Percentiles rank a stretch among this genome's conserved stretches.
Conservation (phyloP, 352 stramenopile genomes). For the Phytopythium litorale region DNA sequence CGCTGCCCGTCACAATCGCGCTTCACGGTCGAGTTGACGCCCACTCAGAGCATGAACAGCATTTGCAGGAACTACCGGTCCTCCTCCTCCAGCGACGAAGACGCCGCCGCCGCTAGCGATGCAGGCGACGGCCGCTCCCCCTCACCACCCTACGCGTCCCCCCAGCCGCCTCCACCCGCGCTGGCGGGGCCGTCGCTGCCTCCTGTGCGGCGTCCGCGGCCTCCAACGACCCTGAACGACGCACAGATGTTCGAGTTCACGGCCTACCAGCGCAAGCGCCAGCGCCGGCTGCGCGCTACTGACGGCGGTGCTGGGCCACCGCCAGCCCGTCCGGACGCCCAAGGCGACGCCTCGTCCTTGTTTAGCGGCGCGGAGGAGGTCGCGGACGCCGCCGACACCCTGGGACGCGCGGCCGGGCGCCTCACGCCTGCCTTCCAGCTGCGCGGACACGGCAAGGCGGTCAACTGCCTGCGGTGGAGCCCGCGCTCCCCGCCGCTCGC, state of each 20-base stretch:
- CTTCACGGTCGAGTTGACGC: neutral
- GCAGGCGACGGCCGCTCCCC: neutral
- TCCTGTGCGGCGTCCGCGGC: neutral
- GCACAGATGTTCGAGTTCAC: conserved; percentile 25
- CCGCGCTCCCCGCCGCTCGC: conserved; percentile 26
- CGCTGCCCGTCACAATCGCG: neutral
- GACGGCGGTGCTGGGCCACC: neutral
- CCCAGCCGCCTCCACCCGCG: neutral
- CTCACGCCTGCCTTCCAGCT: conserved; percentile 6
- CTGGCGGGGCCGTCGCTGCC: neutral
- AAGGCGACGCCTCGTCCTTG: neutral
- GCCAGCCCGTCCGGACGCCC: neutral
- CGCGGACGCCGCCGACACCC: neutral
- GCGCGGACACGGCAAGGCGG: conserved; percentile 22
- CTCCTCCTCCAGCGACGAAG: neutral
- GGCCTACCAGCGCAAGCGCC: conserved; percentile 27
- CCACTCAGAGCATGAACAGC: neutral
- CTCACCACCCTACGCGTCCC: neutral
- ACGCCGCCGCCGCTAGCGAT: neutral
- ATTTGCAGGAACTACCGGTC: conserved; percentile 4
- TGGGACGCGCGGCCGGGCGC: neutral
- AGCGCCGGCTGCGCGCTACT: neutral
- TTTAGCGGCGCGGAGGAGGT: neutral
- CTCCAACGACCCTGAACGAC: neutral
- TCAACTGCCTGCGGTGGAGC: conserved; percentile 49